Evolutionary conservation across 208 protist species (phyloP).

Genomic region (Phytomonas serpens): DNA sequence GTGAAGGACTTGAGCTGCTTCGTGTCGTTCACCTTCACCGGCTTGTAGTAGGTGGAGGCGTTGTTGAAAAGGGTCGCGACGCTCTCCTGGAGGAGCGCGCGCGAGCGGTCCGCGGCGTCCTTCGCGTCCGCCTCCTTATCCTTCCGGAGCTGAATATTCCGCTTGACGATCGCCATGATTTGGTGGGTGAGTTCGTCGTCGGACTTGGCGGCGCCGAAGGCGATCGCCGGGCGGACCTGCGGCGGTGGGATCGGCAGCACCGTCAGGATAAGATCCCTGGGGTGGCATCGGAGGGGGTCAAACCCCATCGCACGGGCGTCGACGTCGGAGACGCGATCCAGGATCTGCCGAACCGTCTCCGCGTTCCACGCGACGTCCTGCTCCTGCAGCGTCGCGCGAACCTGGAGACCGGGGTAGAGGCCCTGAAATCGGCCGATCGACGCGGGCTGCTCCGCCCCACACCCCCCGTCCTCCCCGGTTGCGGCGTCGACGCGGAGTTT

Average conservation of each 20-base stretch:
- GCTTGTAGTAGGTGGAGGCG: slow-evolving; percentile 92
- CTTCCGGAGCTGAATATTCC: slow-evolving; percentile 89
- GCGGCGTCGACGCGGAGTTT: slow-evolving; percentile 16
- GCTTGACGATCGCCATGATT: slow-evolving; percentile 95
- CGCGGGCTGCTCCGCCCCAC: slow-evolving; percentile 70
- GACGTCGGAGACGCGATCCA: slow-evolving; percentile 62
- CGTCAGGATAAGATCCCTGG: slow-evolving; percentile 92
- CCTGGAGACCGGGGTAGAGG: slow-evolving; percentile 65
- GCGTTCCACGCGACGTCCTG: slow-evolving; percentile 66
- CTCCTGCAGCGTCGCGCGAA: slow-evolving; percentile 70
- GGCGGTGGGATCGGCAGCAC: slow-evolving; percentile 96
- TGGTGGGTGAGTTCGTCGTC: slow-evolving; percentile 98
- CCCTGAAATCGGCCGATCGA: slow-evolving; percentile 51
- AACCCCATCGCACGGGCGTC: slow-evolving; percentile 70
- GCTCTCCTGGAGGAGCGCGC: slow-evolving; percentile 95
- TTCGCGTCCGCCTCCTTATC: slow-evolving; percentile 83
- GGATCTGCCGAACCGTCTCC: slow-evolving; percentile 62
- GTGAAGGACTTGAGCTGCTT: slow-evolving; percentile 97
- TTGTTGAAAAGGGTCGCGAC: slow-evolving; percentile 98
- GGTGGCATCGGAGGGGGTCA: slow-evolving; percentile 64
- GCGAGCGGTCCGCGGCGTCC: slow-evolving; percentile 81
- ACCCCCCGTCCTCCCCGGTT: slow-evolving; percentile 26
- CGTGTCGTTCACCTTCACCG: slow-evolving; percentile 78
- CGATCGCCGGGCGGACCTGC: slow-evolving; percentile 95
- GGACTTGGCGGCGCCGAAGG: slow-evolving; percentile 72